Evolutionary conservation across 768 basidiomycete genomes (phyloP), one percentile per base, ranked within the genome.

Genomic region (Neoboletus brunneissimus): DNA sequence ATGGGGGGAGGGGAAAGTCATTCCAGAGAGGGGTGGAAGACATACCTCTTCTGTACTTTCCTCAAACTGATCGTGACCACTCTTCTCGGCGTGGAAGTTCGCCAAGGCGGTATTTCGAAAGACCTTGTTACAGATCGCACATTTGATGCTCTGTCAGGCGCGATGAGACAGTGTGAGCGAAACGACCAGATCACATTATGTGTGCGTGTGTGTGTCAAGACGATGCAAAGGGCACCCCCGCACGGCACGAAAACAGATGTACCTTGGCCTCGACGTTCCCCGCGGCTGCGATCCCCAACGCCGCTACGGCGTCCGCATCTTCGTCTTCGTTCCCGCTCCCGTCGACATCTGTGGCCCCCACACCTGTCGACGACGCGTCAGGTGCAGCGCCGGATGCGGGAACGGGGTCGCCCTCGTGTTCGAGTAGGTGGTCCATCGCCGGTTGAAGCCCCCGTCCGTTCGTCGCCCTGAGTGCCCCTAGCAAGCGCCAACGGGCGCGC

Each of bases 21-120:
- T 7, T 9, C 16, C 16, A 44, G 8, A 22, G 2, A 25, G 25
- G 5, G 25, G 12, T 6, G 32, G 20, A 8, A 20, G 32, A 47
- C 50, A 48, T 46, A 91, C 94, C 81, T 98, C 96, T 66, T 98
- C 94, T 0, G 86, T 91, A 2, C 90, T 94, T 67, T 98, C 96
- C 69, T 97, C 95, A 60, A 98, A 98, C 62, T 94, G 87, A 71
- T 93, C 87, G 68, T 99, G 96, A 0, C 96, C 96, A 62, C 86
- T 91, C 77, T 94, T 94, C 72, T 95, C 93, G 0, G 94, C 95
- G 65, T 97, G 95, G 72, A 85, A 96, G 62, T 91, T 91, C 15
- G 92, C 95, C 16, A 96, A 76, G 3, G 90, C 91, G 0, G 90
- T 88, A 63, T 91, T 94, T 66, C 77, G 76, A 79, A 97, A 97